Base-by-base conservation (phyloP, 768 basidiomycete species). In the Dacryopinax primogenitus region DNA sequence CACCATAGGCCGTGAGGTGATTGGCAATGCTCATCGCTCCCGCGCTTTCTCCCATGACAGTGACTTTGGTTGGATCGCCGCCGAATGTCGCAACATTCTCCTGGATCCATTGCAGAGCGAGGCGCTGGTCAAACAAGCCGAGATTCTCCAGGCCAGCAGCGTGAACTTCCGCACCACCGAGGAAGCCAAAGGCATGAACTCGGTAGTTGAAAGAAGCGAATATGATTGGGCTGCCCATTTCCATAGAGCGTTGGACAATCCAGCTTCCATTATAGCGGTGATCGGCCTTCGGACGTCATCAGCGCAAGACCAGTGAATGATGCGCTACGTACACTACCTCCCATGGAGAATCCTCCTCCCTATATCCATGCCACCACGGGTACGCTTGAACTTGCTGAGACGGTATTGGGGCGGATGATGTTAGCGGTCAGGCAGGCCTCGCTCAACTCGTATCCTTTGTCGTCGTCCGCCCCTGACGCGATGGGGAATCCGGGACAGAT, bases 31-130 rank as follows among this genome's bases (percentile, higher is more conserved):
- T 80, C 44, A 83, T 79, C 21, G 83, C 80, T 4, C 83, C 83
- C 0, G 83, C 83, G 41, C 78, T 80, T 67, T 84, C 77, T n/a
- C 83, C 84, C 63, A 80, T 79, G 30, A 80, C 71, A 1, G 81
- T 83, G 1, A 84, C 81, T 76, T 80, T 67, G 9, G 23, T 32
- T 0, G 65, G 44, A 51, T 74, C 70, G 13, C 76, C 76, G 2
- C 76, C 75, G 34, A 76, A 75, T 1, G 67, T 63, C 2, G 62
- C 45, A 62, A 76, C 71, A 63, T 75, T 75, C 6, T 51, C 11
- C 34, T 74, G 72, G 2, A 74, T 69, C 74, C 72, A 74, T 62
- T 73, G 33, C 1, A 66, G 44, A 32, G 64, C 64, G 26, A 75
- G 66, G 16, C 77, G 68, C 68, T 80, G 77, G 67, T 84, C 82